Percentiles rank a stretch among this genome's conserved stretches.
Conservation (phyloP, 139 green algal species). For the Chlamydomonas schloesseri region DNA sequence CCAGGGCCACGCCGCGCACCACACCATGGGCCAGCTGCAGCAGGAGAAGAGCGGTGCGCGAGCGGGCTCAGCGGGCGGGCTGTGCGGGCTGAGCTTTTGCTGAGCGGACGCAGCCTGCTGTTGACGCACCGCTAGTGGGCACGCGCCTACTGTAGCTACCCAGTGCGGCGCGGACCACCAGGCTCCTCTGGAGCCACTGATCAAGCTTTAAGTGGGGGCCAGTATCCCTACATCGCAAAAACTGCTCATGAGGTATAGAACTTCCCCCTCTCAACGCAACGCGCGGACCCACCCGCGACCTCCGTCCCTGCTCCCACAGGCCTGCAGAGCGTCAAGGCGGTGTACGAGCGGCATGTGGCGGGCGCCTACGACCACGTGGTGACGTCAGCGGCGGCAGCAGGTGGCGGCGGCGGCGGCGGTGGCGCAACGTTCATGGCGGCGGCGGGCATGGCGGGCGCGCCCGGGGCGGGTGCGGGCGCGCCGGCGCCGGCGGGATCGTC, state of each 20-base stretch:
- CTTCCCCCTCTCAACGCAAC: no score
- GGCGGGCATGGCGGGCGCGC: background rate
- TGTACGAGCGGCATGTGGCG: conserved; percentile 4
- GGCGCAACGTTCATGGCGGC: background rate
- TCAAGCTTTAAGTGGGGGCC: no score
- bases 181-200: no score
- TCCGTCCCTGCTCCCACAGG: background rate
- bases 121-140: no score
- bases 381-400: background rate
- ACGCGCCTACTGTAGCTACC: no score
- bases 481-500: background rate
- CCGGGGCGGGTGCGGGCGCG: background rate
- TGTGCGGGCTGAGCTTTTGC: no score
- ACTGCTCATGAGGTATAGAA: no score
- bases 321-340: conserved; percentile 4
- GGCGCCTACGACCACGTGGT: no score
- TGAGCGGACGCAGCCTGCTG: no score
- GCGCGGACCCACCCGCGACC: no score
- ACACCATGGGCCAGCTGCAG: conserved; percentile 3
- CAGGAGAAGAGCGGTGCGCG: background rate
- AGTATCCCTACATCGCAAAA: no score
- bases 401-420: background rate
- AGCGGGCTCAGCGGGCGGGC: background rate
- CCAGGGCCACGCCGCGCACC: background rate
- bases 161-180: no score